These are phyloP conservation scores for Xylaria cubensis DNA, from an alignment of 495 filamentous ascomycete genomes.

Conservation along the genomic window DNA sequence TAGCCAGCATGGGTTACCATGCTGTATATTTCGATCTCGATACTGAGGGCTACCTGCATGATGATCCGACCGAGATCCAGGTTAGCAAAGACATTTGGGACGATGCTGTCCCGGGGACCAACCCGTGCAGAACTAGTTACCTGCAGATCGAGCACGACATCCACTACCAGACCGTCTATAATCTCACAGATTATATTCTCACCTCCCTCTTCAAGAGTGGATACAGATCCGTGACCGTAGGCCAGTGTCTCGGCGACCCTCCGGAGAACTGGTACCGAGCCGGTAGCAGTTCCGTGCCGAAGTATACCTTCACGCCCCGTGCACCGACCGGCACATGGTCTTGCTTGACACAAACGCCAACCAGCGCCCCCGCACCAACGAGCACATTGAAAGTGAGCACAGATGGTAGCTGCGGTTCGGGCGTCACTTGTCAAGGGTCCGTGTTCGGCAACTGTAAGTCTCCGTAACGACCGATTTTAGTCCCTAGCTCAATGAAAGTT, in stretches of 20 bases:
- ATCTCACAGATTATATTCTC: conserved; percentile 78
- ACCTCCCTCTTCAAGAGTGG: conserved; percentile 62
- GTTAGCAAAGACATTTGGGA: conserved; percentile 76
- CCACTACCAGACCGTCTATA: conserved; percentile 76
- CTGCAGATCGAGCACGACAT: conserved; percentile 82
- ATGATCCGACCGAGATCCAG: conserved; percentile 65
- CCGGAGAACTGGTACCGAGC: conserved; percentile 73
- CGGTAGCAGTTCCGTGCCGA: conserved; percentile 35
- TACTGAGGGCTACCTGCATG: conserved; percentile 78
- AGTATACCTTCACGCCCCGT: conserved; percentile 35
- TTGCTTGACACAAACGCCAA: conserved; percentile 32
- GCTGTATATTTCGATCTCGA: conserved; percentile 78
- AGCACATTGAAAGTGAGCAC: conserved; percentile 46
- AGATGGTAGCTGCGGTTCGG: conserved; percentile 61
- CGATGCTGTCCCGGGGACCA: conserved; percentile 56
- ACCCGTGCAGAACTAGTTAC: conserved; percentile 55
- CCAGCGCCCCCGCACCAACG: conserved; percentile 31
- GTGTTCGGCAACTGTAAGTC: conserved; percentile 46
- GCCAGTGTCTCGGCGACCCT: conserved; percentile 76
- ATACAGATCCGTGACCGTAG: conserved; percentile 72
- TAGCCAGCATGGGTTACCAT: conserved; percentile 77
- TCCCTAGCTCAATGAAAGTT: conserved; percentile 22
- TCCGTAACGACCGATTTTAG: conserved; percentile 16
- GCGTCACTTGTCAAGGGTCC: conserved; percentile 58
- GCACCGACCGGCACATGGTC: conserved; percentile 35